Evolutionary conservation across 139 green algal genomes (phyloP).

Genomic region (Desmodesmus armatus): DNA sequence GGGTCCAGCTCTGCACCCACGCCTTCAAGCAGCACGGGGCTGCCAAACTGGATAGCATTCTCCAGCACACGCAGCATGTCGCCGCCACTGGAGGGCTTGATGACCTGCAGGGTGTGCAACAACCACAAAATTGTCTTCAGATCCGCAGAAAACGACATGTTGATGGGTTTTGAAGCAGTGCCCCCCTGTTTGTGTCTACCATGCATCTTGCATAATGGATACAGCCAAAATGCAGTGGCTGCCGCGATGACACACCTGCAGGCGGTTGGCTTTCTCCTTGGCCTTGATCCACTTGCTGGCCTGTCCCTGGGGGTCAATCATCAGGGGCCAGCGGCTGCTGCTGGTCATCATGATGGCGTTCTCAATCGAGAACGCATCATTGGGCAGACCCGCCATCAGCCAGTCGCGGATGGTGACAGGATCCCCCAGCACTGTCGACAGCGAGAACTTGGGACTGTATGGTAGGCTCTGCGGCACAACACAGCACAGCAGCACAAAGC

Average conservation of each 20-base stretch:
- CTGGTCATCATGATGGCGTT: constrained; percentile 82
- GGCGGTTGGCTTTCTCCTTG: constrained; percentile 64
- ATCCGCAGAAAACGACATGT: too few relatives aligned
- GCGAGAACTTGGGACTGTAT: constrained; percentile 63
- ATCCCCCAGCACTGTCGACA: constrained; percentile 70
- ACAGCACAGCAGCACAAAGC: too few relatives aligned
- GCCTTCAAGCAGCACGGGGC: constrained; percentile 83
- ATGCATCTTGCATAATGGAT: background rate
- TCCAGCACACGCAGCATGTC: constrained; percentile 81
- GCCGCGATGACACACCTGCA: constrained; percentile 50
- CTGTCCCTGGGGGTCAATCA: constrained; percentile 83
- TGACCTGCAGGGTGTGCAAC: constrained; percentile 60
- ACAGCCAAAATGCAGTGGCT: background rate
- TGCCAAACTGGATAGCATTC: constrained; percentile 85
- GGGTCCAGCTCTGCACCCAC: constrained; percentile 84
- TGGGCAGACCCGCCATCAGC: constrained; percentile 80
- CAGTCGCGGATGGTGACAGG: constrained; percentile 78
- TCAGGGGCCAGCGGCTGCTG: constrained; percentile 76
- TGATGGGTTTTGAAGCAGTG: too few relatives aligned
- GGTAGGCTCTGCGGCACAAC: constrained; percentile 55
- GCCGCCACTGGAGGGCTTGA: constrained; percentile 77
- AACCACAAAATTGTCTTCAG: background rate
- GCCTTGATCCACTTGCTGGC: constrained; percentile 89
- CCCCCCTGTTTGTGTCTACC: background rate
- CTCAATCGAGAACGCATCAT: constrained; percentile 81